Base-by-base conservation (phyloP, 768 basidiomycete genomes). In the Termitomyces sp. region DNA sequence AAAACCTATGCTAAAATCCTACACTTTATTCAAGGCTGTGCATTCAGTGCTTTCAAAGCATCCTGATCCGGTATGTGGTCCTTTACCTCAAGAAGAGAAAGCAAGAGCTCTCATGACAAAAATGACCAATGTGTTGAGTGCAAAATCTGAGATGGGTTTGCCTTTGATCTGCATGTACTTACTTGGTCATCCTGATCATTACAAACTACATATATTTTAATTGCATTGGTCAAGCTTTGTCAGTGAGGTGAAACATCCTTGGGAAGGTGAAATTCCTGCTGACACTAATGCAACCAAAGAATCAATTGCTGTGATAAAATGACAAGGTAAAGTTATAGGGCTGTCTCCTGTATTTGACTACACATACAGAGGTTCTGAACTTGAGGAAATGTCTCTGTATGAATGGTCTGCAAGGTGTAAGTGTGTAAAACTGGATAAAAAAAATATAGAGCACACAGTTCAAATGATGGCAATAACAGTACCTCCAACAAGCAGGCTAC, bases 1-100 rank as follows among this genome's bases (percentile, higher is more conserved):
- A 0, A 82, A 82, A 63, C 49, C 68, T 0, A 47, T 65, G 2
- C 61, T 82, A 11, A 81, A 79, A 49, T 77, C 74, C 0, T 70
- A 77, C 65, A 66, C 66, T 25, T 25, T 25, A 25, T 25, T 25
- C 25, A 25, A 25, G 25, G 25, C 25, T 25, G 25, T 25, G 25
- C 25, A 25, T 25, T 25, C 25, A 25, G 25, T 25, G 25, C 25
- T 25, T 25, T 25, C 25, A 25, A 25, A 25, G 25, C 25, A 25
- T 25, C 25, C 25, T 25, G 25, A 25, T 25, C 25, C 1, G 25
- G 25, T 25, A 25, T 25, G 25, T 14, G 69, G 78, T 32, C 79
- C 80, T 67, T 29, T 53, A 9, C 48, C 54, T 4, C 50, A 37
- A 11, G 38, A 61, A 34, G 70, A 68, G 38, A 70, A 69, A 3